Evolutionary conservation across 768 basidiomycete genomes (phyloP).

Genomic region (Tubosaeta sp.): DNA sequence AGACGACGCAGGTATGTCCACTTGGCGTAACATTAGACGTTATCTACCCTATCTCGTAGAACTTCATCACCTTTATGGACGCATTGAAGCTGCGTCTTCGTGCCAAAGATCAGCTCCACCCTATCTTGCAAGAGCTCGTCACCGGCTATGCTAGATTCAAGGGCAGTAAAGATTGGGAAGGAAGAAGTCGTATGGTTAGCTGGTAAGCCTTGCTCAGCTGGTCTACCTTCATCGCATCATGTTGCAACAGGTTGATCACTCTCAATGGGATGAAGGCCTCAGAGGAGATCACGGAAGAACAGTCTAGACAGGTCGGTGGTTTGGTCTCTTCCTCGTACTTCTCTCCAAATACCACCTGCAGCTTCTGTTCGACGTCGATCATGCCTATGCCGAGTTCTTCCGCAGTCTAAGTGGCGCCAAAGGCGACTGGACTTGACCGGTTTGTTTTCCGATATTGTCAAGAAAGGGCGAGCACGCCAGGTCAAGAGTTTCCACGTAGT

Average conservation of each 20-base stretch:
- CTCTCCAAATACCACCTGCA: slow-evolving; percentile 25
- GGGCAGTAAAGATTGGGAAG: slow-evolving; percentile 95
- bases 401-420: slow-evolving; percentile 55
- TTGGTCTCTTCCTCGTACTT: not conserved
- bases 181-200: slow-evolving; percentile 80
- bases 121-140: slow-evolving; percentile 92
- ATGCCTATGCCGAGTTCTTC: slow-evolving; percentile 94
- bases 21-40: not conserved
- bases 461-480: too few relatives aligned
- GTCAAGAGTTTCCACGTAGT: too few relatives aligned
- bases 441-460: not conserved
- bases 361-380: slow-evolving; percentile 95
- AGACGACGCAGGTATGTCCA: slow-evolving; percentile 81
- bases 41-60: slow-evolving; percentile 51
- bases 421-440: slow-evolving; percentile 19
- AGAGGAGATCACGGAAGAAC: slow-evolving; percentile 93
- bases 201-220: slow-evolving; percentile 53
- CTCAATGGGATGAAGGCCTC: slow-evolving; percentile 96
- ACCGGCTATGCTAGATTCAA: slow-evolving; percentile 93
- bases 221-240: not conserved
- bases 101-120: slow-evolving; percentile 97
- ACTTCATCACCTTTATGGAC: slow-evolving; percentile 99
- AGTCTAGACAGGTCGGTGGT: slow-evolving; percentile 74
- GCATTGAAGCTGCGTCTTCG: slow-evolving; percentile 86
- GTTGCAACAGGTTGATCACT: slow-evolving; percentile 74